Evolutionary conservation across 2,329 filamentous ascomycete genomes (phyloP).

Genomic region (Aspergillus caelatus): DNA sequence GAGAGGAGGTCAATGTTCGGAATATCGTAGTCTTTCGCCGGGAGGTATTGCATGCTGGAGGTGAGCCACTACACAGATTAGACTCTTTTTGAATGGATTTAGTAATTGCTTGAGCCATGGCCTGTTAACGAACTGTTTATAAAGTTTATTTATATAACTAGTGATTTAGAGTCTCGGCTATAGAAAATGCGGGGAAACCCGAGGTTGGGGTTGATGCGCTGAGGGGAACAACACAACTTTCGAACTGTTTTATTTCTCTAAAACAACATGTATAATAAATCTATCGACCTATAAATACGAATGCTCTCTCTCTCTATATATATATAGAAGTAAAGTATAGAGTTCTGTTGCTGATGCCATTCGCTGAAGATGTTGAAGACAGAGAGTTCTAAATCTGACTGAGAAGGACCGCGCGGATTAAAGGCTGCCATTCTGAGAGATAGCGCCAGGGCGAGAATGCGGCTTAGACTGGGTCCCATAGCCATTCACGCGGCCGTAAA

Average conservation of each 20-base stretch:
- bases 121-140: not conserved
- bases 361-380: not conserved
- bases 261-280: not conserved
- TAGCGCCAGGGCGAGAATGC: constrained; percentile 31
- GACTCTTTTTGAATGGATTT: not conserved
- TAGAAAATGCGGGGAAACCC: constrained; percentile 13
- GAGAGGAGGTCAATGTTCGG: constrained; percentile 18
- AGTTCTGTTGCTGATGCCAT: not conserved
- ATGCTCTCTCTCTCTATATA: not conserved
- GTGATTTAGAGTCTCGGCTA: constrained; percentile 8
- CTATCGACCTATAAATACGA: not conserved
- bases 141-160: not conserved
- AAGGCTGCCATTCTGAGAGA: constrained; percentile 30
- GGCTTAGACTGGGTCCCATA: constrained; percentile 27
- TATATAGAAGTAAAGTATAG: not conserved
- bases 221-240: not conserved
- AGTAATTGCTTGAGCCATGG: not conserved
- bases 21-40: constrained; percentile 17
- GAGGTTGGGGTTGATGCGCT: not conserved
- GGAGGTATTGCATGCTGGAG: constrained; percentile 19
- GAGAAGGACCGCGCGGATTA: constrained; percentile 2
- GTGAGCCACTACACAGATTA: not conserved
- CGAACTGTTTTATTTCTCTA: not conserved
- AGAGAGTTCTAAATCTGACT: not conserved
- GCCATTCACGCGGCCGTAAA: constrained; percentile 61